A percentile compares a stretch with the other conserved stretches of the same genome.
Evolutionary conservation across 176 grass and related monocot genomes (phyloP).

Genomic region (Aechmea fasciata): DNA sequence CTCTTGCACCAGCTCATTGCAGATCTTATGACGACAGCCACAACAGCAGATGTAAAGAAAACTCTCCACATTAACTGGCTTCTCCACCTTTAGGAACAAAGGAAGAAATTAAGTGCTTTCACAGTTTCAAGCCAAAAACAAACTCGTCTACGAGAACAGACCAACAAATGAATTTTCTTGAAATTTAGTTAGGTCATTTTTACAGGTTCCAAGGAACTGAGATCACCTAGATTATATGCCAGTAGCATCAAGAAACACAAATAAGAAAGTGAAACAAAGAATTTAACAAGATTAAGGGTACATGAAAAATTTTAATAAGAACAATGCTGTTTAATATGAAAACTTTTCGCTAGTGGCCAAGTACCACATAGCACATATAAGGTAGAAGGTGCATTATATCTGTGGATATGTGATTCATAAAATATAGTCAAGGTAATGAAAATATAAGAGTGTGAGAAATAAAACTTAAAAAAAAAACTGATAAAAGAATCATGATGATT

Average conservation of each 20-base stretch:
- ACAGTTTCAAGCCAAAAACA: not conserved
- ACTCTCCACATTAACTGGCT: constrained; percentile 99
- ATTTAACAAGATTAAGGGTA: not conserved
- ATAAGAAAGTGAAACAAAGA: not conserved
- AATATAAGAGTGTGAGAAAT: no score
- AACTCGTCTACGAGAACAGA: not conserved
- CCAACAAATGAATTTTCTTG: not conserved
- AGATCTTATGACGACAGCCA: constrained; percentile 87
- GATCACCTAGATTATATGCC: not conserved
- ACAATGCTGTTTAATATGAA: no score
- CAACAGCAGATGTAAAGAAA: constrained; percentile 98
- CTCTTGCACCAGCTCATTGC: constrained; percentile 94
- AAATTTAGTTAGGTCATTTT: not conserved
- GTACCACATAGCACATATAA: no score
- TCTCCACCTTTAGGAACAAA: constrained; percentile 75
- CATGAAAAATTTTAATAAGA: not conserved
- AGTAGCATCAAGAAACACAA: not conserved
- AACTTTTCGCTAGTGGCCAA: no score
- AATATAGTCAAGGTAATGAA: no score
- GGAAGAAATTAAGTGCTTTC: not conserved
- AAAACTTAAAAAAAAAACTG: no score
- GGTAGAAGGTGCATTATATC: no score
- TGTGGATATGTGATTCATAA: no score
- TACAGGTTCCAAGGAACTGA: not conserved
- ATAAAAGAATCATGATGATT: no score